Evolutionary conservation across 2,329 filamentous ascomycete genomes (phyloP), one percentile per base, ranked within the genome.

Genomic region (Botrytis hyacinthi): DNA sequence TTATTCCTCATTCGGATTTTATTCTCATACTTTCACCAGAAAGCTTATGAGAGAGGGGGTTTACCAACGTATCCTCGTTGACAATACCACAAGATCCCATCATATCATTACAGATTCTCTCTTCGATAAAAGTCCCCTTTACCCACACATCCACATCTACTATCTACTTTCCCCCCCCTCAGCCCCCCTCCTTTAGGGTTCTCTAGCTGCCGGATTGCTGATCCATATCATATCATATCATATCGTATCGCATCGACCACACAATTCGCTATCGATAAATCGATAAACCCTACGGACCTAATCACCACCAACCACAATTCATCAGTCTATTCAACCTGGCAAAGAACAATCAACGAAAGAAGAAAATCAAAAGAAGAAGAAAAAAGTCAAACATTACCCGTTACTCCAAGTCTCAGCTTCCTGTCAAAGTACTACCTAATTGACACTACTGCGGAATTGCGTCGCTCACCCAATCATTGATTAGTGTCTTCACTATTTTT

Each of bases 371-470:
- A 57, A 42, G 18, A 26, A 57, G 20, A n/a, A 57, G 7, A 37
- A 57, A 40, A 6, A 14, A 29, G 37, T 10, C 40, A 67, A 40
- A 57, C 12, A 32, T 29, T 22, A 5, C 48, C 35, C 48, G 66
- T 68, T 54, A 68, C 66, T 57, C 48, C 51, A 57, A 57, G 66
- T 68, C 66, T 68, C 66, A 68, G 66, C 66, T 68, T 57, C n/a
- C 48, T 68, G 2, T 57, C n/a, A 40, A 40, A 54, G 35, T 72
- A 37, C 62, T 35, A 67, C 70, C 60, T 16, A 42, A 57, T 10
- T 29, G 35, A 66, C 46, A 54, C 48, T 42, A 60, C 62, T 61
- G 42, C 54, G 40, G 51, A 69, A 69, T 68, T 69, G 37, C 40
- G 35, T 48, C 32, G 62, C 37, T 26, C 22, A 46, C 42, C 51